A percentile compares a stretch with the other conserved stretches of the same genome.
phyloP scores from a whole-genome alignment of 208 protist genomes.

The Acanthamoeba triangularis region DNA sequence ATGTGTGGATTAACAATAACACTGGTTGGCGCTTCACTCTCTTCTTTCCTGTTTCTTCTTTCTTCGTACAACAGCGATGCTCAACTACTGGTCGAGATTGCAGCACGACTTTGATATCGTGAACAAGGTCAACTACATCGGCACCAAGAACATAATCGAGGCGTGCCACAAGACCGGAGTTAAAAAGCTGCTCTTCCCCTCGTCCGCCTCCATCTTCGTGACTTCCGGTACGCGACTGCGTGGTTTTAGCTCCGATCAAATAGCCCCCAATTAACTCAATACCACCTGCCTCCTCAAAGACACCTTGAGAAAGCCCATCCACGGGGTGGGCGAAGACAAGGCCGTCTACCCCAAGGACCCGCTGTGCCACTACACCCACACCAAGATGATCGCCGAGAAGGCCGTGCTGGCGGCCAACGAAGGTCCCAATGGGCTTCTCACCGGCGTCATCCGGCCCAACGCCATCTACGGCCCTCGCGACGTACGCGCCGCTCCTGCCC shows the following conservation, averaged over 20 bases:
- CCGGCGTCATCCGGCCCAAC: slow-evolving; percentile 1
- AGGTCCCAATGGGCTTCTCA: not conserved
- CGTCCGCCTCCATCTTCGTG: not conserved
- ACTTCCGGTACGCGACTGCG: not conserved
- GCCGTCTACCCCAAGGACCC: not conserved
- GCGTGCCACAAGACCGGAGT: slow-evolving; percentile 9
- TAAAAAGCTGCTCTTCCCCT: slow-evolving; percentile 12
- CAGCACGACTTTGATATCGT: not conserved
- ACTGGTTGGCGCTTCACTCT: no score
- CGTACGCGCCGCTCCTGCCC: not conserved
- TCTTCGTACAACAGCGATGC: not conserved
- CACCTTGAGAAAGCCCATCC: not conserved
- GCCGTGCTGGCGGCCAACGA: slow-evolving; percentile 27
- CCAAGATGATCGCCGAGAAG: slow-evolving; percentile 44
- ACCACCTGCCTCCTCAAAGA: not conserved
- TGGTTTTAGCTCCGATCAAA: no score
- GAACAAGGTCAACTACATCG: not conserved
- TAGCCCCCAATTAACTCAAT: not conserved
- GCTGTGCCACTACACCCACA: not conserved
- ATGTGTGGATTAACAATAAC: not conserved
- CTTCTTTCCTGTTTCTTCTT: not conserved
- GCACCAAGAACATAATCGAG: slow-evolving; percentile 27
- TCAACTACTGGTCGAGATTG: slow-evolving; percentile 50
- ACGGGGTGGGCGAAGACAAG: not conserved
- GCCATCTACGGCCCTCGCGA: slow-evolving; percentile 48